Base-by-base conservation (phyloP, 2,329 filamentous ascomycete species). In the Nectriaceae sp. region DNA sequence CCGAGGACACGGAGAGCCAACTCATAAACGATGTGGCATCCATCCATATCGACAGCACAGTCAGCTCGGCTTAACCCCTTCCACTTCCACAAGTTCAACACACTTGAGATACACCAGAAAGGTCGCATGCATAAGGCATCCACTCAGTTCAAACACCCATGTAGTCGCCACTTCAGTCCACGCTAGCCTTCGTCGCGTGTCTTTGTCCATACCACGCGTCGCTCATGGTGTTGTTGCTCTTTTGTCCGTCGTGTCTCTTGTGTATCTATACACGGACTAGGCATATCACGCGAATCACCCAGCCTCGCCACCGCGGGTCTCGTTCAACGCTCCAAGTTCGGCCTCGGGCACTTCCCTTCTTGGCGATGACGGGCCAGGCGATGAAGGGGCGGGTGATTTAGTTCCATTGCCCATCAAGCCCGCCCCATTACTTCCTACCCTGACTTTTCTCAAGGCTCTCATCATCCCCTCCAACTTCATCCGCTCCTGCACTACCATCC, bases 401-500 rank as follows among this genome's bases (percentile, higher is more conserved):
- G 41, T 50, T 24, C 57, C 55, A 39, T 60, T 56, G 43, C 50
- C 46, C 21, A 46, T 42, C 52, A 13, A 44, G 46, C 43, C 46
- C 44, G 29, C 44, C 36, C 21, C 51, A 15, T 49, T 46, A 47
- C 36, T 49, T 35, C 42, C 55, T 42, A 52, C 45, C 52, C 68
- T 73, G 35, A 88, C 69, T 57, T 78, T 84, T 55, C 90, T 81
- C 58, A 97, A 69, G 8, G 91, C 91, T 55, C 93, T 79, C 72
- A 80, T 82, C 78, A 99, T 86, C 18, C 88, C 85, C 58, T 90
- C 90, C 55, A 96, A 72, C 57, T 89, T 80, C 64, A 89, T 88
- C 56, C 81, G 82, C 72, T 99, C 94, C 44, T 82, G 79, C 4
- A 96, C 82, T 21, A 97, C 76, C 80, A 92, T 91, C 24, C 83